Conservation (phyloP, 768 basidiomycete species). For the Lentinula boryana region DNA sequence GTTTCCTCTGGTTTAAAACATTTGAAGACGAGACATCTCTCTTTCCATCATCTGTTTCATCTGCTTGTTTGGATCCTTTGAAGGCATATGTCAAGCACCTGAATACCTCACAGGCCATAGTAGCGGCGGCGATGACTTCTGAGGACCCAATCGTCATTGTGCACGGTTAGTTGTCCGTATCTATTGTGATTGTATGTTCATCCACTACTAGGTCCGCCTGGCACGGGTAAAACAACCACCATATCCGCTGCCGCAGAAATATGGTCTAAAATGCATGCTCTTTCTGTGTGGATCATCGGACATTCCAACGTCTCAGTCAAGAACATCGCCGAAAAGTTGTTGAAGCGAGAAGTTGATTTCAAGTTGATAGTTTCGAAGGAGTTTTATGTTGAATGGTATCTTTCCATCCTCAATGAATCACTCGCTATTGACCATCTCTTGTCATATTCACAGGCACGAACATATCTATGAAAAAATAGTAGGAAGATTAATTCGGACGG, state of each 20-base stretch:
- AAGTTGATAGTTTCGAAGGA: constrained; percentile 41
- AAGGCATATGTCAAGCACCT: constrained; percentile 11
- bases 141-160: constrained; percentile 25
- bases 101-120: constrained; percentile 32
- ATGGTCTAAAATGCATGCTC: constrained; percentile 20
- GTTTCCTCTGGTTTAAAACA: constrained; percentile 32
- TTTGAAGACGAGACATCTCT: constrained; percentile 7
- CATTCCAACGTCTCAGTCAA: constrained; percentile 49
- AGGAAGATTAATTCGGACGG: constrained; percentile 31
- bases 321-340: constrained; percentile 40
- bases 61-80: not conserved
- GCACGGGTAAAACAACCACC: constrained; percentile 48
- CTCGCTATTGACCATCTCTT: constrained; percentile 23
- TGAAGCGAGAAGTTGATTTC: constrained; percentile 29
- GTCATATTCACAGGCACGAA: constrained; percentile 45
- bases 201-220: constrained; percentile 34
- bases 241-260: constrained; percentile 36
- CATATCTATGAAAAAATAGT: constrained; percentile 33
- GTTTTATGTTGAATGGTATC: constrained; percentile 41
- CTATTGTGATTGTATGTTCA: not conserved
- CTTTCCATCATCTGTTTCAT: not conserved
- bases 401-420: constrained; percentile 19
- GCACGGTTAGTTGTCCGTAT: constrained; percentile 25
- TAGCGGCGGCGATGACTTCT: constrained; percentile 29
- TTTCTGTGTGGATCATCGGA: constrained; percentile 33